phyloP scores from a whole-genome alignment of 2,329 filamentous ascomycete genomes.

The Xylaria hypoxylon region DNA sequence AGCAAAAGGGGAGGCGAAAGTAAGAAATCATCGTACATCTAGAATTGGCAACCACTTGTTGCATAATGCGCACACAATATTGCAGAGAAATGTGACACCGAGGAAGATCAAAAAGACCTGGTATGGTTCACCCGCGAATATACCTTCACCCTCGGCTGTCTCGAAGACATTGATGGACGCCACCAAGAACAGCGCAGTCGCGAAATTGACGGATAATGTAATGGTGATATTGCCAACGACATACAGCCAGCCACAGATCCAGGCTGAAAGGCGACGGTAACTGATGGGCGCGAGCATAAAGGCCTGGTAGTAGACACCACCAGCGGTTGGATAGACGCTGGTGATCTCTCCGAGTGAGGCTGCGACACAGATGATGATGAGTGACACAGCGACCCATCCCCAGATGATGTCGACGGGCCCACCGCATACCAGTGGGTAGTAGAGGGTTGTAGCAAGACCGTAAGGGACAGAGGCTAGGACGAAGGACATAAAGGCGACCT shows the following conservation, averaged over 20 bases:
- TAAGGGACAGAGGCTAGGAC: constrained; percentile 81
- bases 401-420: constrained; percentile 78
- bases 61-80: constrained; percentile 73
- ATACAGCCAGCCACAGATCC: constrained; percentile 81
- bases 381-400: constrained; percentile 76
- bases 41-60: constrained; percentile 75
- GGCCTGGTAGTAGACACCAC: constrained; percentile 82
- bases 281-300: constrained; percentile 75
- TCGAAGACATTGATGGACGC: constrained; percentile 68
- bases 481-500: constrained; percentile 81
- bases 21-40: constrained; percentile 68
- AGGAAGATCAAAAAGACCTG: constrained; percentile 79
- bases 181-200: constrained; percentile 74
- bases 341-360: constrained; percentile 79
- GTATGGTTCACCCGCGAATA: constrained; percentile 66
- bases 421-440: constrained; percentile 74
- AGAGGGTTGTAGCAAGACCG: constrained; percentile 76
- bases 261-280: constrained; percentile 73
- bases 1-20: not conserved
- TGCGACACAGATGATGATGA: constrained; percentile 78
- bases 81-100: constrained; percentile 72
- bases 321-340: constrained; percentile 80
- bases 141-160: constrained; percentile 55
- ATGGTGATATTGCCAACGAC: constrained; percentile 85
- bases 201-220: constrained; percentile 85